Base-by-base conservation (phyloP, 139 green algal genomes). In the Nannochloris sp. region DNA sequence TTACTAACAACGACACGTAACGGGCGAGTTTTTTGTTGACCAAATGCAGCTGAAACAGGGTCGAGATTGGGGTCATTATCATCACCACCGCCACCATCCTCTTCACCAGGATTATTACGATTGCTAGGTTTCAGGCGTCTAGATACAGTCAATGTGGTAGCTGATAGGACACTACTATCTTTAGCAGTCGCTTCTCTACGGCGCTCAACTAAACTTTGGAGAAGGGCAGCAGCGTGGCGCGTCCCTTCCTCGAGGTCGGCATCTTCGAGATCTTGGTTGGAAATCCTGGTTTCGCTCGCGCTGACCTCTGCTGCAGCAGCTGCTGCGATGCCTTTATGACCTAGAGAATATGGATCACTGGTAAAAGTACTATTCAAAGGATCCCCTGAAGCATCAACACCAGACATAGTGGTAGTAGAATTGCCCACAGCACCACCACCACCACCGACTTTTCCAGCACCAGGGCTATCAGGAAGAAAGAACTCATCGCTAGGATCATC, bases 161-260 rank as follows among this genome's bases (percentile, higher is more conserved):
- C 42, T 27, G 19, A 19, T 19, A 51, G 42, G 19, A 51, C 19
- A 19, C 19, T 19, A 19, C 42, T 51, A 19, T 51, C 42, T 19
- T 51, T 51, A 19, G 19, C 42, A 19, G 19, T 19, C 42, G 42
- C 42, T 19, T 19, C 19, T n/a, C n/a, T n/a, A 19, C 42, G 42
- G 14, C 54, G 54, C 23, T 87, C 76, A 76, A 85, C 77, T 51
- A 81, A 48, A 3, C 24, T 39, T 4, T 65, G 60, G 61, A 81
- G 60, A 39, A 81, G 54, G 4, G 6, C 72, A 24, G 74, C 71
- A 15, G 64, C 29, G 15, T 81, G 62, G 2, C 2, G 6, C 42
- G 36, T 38, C 23, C 56, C 66, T 8, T 13, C 13, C 13, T 24
- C 13, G 53, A 29, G n/a, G 13, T 60, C 53, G 13, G n/a, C 46